A percentile compares a stretch with the other conserved stretches of the same genome.
phyloP scores from a whole-genome alignment of 176 grass and related monocot species.

The Musa itinerans region DNA sequence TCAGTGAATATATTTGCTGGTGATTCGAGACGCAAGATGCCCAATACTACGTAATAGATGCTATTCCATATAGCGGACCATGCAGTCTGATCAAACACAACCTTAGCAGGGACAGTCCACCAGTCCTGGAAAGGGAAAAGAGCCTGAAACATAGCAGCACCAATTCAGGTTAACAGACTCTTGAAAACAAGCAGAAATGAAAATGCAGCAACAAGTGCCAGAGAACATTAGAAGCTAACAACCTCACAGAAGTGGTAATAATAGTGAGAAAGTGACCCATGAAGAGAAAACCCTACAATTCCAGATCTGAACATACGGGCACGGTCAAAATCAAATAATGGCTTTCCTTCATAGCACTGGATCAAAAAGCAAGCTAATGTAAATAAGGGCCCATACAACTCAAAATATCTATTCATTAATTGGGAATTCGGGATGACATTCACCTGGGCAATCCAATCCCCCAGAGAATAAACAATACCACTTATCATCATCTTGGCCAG shows the following conservation, averaged over 20 bases:
- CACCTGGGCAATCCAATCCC: constrained; percentile 98
- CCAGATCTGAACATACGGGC: constrained; percentile 83
- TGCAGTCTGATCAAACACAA: constrained; percentile 74
- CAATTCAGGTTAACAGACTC: neutral
- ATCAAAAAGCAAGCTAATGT: constrained; percentile 2
- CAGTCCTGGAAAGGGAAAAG: constrained; percentile 89
- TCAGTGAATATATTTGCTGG: constrained; percentile 58
- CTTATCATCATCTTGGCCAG: constrained; percentile 99
- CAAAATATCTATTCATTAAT: neutral
- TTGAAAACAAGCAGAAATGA: neutral
- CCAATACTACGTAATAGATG: constrained; percentile 74
- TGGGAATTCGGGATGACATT: neutral
- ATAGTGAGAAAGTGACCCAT: constrained; percentile 93
- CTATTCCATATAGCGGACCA: constrained; percentile 96
- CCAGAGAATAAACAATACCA: constrained; percentile 84
- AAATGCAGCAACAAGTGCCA: constrained; percentile 2
- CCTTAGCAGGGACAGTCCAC: constrained; percentile 92
- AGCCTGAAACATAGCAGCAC: constrained; percentile 28
- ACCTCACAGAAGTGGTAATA: constrained; percentile 96
- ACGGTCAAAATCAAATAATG: constrained; percentile 80
- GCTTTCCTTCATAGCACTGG: constrained; percentile 90
- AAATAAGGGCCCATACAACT: constrained; percentile 4
- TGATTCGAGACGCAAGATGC: constrained; percentile 71
- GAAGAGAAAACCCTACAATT: constrained; percentile 82
- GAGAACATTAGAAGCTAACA: neutral